These are phyloP conservation scores for Amauroascus verrucosus DNA, from an alignment of 2,329 filamentous ascomycete species.

Conservation along the genomic window DNA sequence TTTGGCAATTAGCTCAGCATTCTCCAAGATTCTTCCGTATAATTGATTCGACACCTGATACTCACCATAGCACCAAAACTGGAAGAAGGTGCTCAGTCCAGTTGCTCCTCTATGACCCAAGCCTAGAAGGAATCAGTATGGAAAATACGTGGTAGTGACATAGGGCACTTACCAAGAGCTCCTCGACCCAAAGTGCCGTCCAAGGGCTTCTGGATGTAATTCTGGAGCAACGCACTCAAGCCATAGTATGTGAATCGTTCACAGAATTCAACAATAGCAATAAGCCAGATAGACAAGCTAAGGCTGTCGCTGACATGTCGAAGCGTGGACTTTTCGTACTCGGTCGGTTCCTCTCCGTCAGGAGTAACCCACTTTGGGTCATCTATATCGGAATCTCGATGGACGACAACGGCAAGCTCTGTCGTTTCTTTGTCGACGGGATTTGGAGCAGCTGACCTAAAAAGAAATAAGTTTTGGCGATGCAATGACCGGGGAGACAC, in stretches of 20 bases:
- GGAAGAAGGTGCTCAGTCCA: conserved; percentile 44
- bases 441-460: background rate
- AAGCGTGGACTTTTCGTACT: conserved; percentile 41
- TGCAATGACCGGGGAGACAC: background rate
- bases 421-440: background rate
- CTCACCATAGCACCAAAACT: conserved; percentile 44
- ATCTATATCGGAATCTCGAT: conserved; percentile 7
- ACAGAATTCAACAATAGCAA: conserved; percentile 46
- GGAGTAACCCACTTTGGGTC: conserved; percentile 19
- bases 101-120: conserved; percentile 37
- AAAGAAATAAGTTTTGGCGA: too few relatives aligned
- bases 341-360: conserved; percentile 44
- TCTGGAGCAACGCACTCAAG: conserved; percentile 45
- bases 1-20: background rate
- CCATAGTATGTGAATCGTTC: conserved; percentile 52
- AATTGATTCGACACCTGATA: too few relatives aligned
- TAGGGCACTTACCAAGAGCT: conserved; percentile 22
- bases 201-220: conserved; percentile 41
- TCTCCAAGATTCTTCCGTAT: too few relatives aligned
- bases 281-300: conserved; percentile 45
- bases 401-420: conserved; percentile 3
- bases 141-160: background rate
- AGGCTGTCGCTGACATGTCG: conserved; percentile 47
- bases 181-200: conserved; percentile 32
- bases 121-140: conserved; percentile 10